These are phyloP conservation scores for Chaetomium sp. DNA, from an alignment of 2,329 filamentous ascomycete genomes.

Conservation along the genomic window DNA sequence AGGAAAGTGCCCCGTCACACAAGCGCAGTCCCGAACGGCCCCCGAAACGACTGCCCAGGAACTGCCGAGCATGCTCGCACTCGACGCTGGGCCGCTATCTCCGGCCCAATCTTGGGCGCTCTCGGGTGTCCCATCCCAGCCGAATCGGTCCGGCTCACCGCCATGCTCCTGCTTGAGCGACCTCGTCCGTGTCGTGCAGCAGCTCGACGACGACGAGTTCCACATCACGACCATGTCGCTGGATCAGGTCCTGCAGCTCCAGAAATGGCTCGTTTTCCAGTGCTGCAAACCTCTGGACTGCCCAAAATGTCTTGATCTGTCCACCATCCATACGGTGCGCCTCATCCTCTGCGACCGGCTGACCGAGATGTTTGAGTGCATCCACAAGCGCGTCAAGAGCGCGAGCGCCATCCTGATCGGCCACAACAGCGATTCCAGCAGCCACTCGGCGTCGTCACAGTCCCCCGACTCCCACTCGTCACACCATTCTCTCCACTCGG, in stretches of 20 bases:
- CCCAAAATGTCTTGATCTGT: constrained; percentile 24
- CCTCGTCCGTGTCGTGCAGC: constrained; percentile 35
- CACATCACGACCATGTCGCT: constrained; percentile 35
- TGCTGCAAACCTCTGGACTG: constrained; percentile 37
- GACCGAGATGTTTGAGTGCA: constrained; percentile 38
- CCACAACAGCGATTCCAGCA: constrained; percentile 1
- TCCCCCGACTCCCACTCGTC: constrained; percentile 1
- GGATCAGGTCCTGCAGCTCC: constrained; percentile 38
- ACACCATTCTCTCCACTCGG: background rate
- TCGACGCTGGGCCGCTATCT: background rate
- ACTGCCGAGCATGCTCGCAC: constrained; percentile 1
- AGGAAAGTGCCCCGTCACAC: background rate
- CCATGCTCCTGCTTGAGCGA: constrained; percentile 35
- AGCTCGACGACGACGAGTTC: constrained; percentile 40
- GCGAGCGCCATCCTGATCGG: constrained; percentile 16
- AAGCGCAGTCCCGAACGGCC: background rate
- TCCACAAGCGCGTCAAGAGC: constrained; percentile 31
- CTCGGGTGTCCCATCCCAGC: constrained; percentile 7
- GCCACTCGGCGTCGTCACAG: background rate
- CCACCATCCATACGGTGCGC: constrained; percentile 33
- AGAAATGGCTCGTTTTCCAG: constrained; percentile 39
- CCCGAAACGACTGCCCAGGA: constrained; percentile 2
- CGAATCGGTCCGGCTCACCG: constrained; percentile 3
- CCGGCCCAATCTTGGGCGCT: background rate
- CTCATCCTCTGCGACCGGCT: constrained; percentile 39